These are phyloP conservation scores for Ustilago vetiveriae DNA, from an alignment of 1,284 basidiomycete genomes.

Conservation along the genomic window DNA sequence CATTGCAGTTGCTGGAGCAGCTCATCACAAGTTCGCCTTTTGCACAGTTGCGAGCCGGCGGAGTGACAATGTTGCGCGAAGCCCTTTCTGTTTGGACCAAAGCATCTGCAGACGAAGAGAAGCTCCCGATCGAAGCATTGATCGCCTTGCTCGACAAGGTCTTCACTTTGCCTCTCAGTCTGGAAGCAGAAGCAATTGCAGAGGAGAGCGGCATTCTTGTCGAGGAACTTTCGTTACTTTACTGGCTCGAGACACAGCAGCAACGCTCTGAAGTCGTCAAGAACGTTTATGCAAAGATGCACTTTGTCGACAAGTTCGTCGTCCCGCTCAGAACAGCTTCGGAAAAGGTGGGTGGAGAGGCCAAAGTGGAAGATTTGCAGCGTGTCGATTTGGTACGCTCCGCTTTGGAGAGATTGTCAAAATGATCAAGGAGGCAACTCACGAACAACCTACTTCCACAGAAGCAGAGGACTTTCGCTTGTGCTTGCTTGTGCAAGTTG, in stretches of 20 bases:
- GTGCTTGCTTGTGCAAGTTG: no score
- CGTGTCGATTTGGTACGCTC: neutral
- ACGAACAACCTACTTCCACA: no score
- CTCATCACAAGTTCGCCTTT: constrained; percentile 48
- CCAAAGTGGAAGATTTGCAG: neutral
- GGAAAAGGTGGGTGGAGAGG: neutral
- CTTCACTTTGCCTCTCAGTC: neutral
- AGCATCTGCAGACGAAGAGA: neutral
- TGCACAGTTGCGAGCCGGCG: constrained; percentile 45
- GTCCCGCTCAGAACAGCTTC: neutral
- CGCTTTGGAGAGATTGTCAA: neutral
- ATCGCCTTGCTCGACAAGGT: constrained; percentile 12
- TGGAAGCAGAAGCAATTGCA: constrained; percentile 1
- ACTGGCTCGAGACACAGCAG: constrained; percentile 20
- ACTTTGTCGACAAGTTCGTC: neutral
- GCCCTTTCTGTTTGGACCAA: neutral
- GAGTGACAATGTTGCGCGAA: constrained; percentile 27
- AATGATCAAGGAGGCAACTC: no score
- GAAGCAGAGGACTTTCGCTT: no score
- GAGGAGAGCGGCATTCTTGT: constrained; percentile 18
- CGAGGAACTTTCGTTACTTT: constrained; percentile 26
- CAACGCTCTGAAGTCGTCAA: neutral
- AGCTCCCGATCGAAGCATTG: neutral
- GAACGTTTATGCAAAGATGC: neutral
- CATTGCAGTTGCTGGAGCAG: constrained; percentile 28